Conservation (phyloP, 192 early-diverging fungal genomes). For the Dissophora globulifera region DNA sequence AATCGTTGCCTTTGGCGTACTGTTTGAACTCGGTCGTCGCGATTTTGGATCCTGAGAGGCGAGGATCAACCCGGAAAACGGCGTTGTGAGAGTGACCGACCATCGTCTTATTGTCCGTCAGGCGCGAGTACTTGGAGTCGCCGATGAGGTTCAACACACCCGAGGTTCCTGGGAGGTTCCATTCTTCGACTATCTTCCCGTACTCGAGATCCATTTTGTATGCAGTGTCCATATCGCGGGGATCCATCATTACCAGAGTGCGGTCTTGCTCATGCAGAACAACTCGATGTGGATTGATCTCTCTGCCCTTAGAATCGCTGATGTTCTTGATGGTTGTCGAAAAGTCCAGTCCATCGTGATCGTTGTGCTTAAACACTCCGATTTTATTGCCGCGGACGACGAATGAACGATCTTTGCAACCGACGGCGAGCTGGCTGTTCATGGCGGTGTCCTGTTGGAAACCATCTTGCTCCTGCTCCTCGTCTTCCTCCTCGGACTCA, state of each 20-base stretch:
- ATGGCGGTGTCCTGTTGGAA: conserved; percentile 50
- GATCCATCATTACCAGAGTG: conserved; percentile 80
- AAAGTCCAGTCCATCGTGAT: conserved; percentile 79
- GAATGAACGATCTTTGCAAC: conserved; percentile 89
- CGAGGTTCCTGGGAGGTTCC: conserved; percentile 84
- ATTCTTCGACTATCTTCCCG: conserved; percentile 95
- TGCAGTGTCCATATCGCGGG: conserved; percentile 73
- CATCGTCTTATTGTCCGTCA: conserved; percentile 78
- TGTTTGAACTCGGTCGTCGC: conserved; percentile 75
- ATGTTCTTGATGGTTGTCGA: conserved; percentile 85
- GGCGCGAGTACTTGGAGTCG: conserved; percentile 80
- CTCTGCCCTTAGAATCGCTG: conserved; percentile 62
- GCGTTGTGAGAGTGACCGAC: conserved; percentile 85
- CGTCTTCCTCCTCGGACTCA: conserved; percentile 57
- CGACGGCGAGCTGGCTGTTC: conserved; percentile 87
- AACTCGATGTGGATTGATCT: conserved; percentile 74
- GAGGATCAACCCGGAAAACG: conserved; percentile 91
- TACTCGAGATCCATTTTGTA: conserved; percentile 92
- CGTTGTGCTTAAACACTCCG: conserved; percentile 87
- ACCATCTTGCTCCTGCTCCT: conserved; percentile 45
- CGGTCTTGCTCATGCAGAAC: conserved; percentile 92
- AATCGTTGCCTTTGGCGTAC: conserved; percentile 77
- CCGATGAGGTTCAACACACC: conserved; percentile 75
- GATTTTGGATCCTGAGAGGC: conserved; percentile 75
- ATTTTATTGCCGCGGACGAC: conserved; percentile 90